Evolutionary conservation across 192 early-diverging fungal genomes (phyloP), one percentile per base, ranked within the genome.

Genomic region (Podila horticola): DNA sequence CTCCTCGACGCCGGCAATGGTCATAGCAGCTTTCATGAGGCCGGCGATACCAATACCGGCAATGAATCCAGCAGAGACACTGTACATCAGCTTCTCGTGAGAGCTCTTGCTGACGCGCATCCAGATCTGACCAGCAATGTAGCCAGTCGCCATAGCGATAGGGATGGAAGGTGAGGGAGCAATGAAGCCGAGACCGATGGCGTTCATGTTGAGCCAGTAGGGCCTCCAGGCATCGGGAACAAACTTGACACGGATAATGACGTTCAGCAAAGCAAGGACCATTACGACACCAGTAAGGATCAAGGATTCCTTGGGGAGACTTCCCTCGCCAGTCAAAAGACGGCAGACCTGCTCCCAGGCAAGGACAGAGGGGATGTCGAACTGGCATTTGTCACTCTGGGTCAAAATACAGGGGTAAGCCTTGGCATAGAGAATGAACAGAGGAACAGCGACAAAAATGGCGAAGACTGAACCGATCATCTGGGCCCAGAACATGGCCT

Each of bases 401-500:
- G 63, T 45, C 30, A 83, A 70, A 50, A 93, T 84, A 65, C 91
- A 93, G 13, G 91, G 91, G 74, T 93, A 93, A 0, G 91, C 90
- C 24, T 79, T 76, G 31, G 87, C 82, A 69, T 91, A 93, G 30
- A 93, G 50, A 36, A 90, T 68, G 72, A 86, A 93, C 22, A 93
- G 71, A 49, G 84, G 87, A 17, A 92, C 83, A 41, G 79, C 62
- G 66, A 92, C 84, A 59, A 75, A 83, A 69, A 91, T 83, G 45
- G 90, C 87, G 71, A 89, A 84, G 74, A 86, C 74, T 24, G 91
- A 87, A 26, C 88, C 91, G 36, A 91, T 65, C 61, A 91, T 65
- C 63, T 93, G 91, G 29, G 90, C 91, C 52, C 75, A 74, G 84
- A 93, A 87, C 72, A 93, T 90, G 33, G 91, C 86, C n/a, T 79